Evolutionary conservation across 1,284 basidiomycete genomes (phyloP), one percentile per base, ranked within the genome.

Genomic region (Amylostereum areolatum): DNA sequence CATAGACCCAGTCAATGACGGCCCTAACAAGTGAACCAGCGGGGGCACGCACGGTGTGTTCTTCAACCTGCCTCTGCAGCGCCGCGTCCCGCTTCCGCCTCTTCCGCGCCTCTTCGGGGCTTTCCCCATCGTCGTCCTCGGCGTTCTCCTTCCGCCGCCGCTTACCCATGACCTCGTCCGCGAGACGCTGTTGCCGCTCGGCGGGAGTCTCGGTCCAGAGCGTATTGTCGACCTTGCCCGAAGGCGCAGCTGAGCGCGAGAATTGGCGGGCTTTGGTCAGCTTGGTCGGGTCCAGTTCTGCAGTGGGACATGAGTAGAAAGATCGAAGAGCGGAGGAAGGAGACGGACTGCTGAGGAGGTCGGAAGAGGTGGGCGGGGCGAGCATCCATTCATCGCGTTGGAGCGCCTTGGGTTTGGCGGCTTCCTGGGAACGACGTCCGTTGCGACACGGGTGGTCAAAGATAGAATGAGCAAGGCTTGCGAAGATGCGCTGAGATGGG

Each of bases 361-460:
- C 85, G 2, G 87, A 84, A 0, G 82, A 78, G 9, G 85, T 81
- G 0, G 94, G 93, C 1, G 93, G 93, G 0, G 89, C 85, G 35
- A 96, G 75, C 94, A 97, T 97, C 93, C 93, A 97, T 63, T 94
- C 92, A 32, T 95, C 91, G 47, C 94, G 80, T 63, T 91, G 74
- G 30, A 80, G 70, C 40, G 78, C 78, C 65, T 91, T 89, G 5
- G 86, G 86, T 57, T 85, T 83, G 12, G 71, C 69, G 11, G 80
- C 81, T 71, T 89, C 85, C 82, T 86, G 53, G 18, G 30, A n/a
- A 51, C 52, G 56, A n/a, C n/a, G n/a, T n/a, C n/a, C n/a, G n/a
- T n/a, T n/a, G n/a, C n/a, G 25, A 34, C 39, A 48, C 29, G 25
- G 37, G 49, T 39, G 46, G 29, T 30, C 37, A 30, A 24, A 27